Evolutionary conservation across 352 stramenopile species (phyloP).

Genomic region (Globisporangium lucens): DNA sequence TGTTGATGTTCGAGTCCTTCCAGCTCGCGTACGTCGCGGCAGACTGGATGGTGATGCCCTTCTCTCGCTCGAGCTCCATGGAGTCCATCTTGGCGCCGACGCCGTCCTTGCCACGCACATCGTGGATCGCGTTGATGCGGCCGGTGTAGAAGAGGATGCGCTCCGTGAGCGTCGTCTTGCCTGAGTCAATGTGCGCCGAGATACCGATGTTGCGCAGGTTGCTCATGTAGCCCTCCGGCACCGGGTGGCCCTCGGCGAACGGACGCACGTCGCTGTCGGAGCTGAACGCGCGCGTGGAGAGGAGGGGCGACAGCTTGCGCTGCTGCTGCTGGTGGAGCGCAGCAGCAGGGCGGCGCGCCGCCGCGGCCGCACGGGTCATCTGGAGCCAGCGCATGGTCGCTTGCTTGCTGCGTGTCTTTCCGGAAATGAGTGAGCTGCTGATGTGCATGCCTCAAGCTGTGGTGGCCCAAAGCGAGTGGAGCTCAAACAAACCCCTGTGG

Average conservation of each 20-base stretch:
- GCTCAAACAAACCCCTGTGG: not conserved
- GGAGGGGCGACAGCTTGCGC: not conserved
- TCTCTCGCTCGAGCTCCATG: not conserved
- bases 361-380: not conserved
- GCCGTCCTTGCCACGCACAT: not conserved
- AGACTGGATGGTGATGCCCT: not conserved
- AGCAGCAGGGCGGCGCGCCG: not conserved
- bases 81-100: slow-evolving; percentile 1
- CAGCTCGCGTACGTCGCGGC: not conserved
- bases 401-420: not conserved
- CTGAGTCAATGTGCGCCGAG: not conserved
- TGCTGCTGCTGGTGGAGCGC: not conserved
- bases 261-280: not conserved
- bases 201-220: not conserved
- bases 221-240: not conserved
- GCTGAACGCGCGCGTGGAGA: not conserved
- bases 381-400: not conserved
- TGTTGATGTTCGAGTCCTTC: slow-evolving; percentile 1
- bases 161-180: not conserved
- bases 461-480: not conserved
- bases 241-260: not conserved
- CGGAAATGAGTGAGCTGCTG: not conserved
- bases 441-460: not conserved
- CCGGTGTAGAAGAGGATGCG: not conserved
- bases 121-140: not conserved